These are phyloP conservation scores for Cadophora gregata DNA, from an alignment of 2,329 filamentous ascomycete species.

Conservation along the genomic window DNA sequence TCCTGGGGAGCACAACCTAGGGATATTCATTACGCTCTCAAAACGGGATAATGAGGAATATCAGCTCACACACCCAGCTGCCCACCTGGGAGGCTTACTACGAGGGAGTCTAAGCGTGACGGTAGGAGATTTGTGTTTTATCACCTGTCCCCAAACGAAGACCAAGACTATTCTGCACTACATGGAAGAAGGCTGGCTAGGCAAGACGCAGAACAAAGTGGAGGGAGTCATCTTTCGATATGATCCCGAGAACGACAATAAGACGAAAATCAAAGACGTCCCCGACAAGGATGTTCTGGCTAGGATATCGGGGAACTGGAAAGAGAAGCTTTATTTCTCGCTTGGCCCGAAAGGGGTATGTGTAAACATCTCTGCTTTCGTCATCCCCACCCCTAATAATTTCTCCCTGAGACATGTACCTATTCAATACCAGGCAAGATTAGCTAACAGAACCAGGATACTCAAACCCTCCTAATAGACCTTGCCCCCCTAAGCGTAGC, in stretches of 20 bases:
- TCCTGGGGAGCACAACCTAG: constrained; percentile 90
- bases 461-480: constrained; percentile 80
- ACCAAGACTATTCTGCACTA: constrained; percentile 94
- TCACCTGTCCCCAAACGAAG: constrained; percentile 88
- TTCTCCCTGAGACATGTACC: no score
- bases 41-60: constrained; percentile 87
- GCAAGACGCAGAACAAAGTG: constrained; percentile 88
- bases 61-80: constrained; percentile 92
- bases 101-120: constrained; percentile 87
- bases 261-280: constrained; percentile 82
- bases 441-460: constrained; percentile 54
- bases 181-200: constrained; percentile 92
- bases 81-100: constrained; percentile 86
- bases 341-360: constrained; percentile 68
- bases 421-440: no score
- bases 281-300: constrained; percentile 83
- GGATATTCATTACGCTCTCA: constrained; percentile 90
- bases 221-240: constrained; percentile 91
- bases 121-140: constrained; percentile 86
- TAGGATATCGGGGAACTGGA: constrained; percentile 86
- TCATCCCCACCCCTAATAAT: no score
- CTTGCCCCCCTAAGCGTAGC: constrained; percentile 81
- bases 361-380: constrained; percentile 31
- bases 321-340: constrained; percentile 69
- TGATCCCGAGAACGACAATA: constrained; percentile 84